phyloP scores from a whole-genome alignment of 352 stramenopile genomes.

The Phytophthora meadii region DNA sequence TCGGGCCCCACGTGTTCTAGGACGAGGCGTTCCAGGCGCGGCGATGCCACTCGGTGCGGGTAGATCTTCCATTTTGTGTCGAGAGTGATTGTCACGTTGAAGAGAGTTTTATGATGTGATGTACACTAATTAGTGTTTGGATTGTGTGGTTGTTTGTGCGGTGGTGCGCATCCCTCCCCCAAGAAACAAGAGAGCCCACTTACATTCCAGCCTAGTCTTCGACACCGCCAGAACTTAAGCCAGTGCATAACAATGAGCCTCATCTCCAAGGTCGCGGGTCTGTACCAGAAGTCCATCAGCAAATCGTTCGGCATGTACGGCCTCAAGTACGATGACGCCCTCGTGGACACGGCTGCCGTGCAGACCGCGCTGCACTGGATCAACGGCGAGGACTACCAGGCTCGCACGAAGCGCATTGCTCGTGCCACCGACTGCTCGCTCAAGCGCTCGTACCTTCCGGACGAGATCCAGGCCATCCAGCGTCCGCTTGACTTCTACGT shows the following conservation, averaged over 20 bases:
- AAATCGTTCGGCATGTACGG: conserved; percentile 84
- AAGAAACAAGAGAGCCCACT: conserved; percentile 20
- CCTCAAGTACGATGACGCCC: conserved; percentile 88
- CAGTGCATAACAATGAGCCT: conserved; percentile 42
- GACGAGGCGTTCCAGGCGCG: conserved; percentile 22
- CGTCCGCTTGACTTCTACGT: conserved; percentile 83
- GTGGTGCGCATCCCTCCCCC: conserved; percentile 16
- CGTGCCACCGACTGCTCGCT: conserved; percentile 84
- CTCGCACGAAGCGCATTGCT: conserved; percentile 81
- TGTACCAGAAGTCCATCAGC: conserved; percentile 88
- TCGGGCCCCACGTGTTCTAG: conserved; percentile 42
- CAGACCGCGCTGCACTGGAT: conserved; percentile 87
- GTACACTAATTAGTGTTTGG: not conserved
- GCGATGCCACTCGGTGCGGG: conserved; percentile 13
- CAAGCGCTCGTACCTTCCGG: conserved; percentile 86
- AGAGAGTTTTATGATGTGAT: not conserved
- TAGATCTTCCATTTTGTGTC: conserved; percentile 28
- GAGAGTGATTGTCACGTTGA: conserved; percentile 5
- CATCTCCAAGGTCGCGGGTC: conserved; percentile 61
- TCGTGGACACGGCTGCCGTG: conserved; percentile 84
- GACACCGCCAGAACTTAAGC: conserved; percentile 21
- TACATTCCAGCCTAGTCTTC: conserved; percentile 12
- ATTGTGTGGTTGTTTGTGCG: conserved; percentile 18
- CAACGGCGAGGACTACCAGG: conserved; percentile 75
- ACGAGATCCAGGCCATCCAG: conserved; percentile 90